These are phyloP conservation scores for Raphanus raphanistrum DNA, from an alignment of 345 rosid genomes.

Conservation along the genomic window DNA sequence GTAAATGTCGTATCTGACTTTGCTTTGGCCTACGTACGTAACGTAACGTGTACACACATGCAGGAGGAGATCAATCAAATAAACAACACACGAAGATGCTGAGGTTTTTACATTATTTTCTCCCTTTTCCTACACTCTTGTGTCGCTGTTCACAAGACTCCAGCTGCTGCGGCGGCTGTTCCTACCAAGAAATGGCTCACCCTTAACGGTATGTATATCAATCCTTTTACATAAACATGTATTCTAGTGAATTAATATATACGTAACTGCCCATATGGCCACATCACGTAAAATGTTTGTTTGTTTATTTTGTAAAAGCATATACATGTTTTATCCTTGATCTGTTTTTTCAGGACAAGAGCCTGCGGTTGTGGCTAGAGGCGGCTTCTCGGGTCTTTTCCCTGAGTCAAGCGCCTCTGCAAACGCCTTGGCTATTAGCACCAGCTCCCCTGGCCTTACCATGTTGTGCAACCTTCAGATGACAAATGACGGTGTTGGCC, in stretches of 20 bases:
- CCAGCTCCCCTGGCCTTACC: slow-evolving; percentile 40
- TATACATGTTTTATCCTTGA: not conserved
- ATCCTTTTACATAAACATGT: not conserved
- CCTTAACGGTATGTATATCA: not conserved
- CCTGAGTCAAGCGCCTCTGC: slow-evolving; percentile 66
- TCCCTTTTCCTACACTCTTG: slow-evolving; percentile 47
- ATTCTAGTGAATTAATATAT: no score
- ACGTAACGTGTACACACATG: slow-evolving; percentile 8
- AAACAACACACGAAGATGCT: slow-evolving; percentile 45
- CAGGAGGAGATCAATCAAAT: slow-evolving; percentile 29
- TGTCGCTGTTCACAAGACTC: slow-evolving; percentile 31
- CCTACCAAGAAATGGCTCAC: slow-evolving; percentile 62
- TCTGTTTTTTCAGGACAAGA: slow-evolving; percentile 46
- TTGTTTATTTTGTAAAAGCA: not conserved
- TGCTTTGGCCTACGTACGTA: not conserved
- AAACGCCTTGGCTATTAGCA: slow-evolving; percentile 38
- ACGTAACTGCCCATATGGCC: not conserved
- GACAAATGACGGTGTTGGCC: slow-evolving; percentile 63
- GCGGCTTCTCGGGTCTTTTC: slow-evolving; percentile 78
- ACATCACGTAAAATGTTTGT: not conserved
- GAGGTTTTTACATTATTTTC: slow-evolving; percentile 44
- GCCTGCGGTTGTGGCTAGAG: slow-evolving; percentile 76
- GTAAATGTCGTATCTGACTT: not conserved
- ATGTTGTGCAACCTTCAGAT: slow-evolving; percentile 70
- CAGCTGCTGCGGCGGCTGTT: not conserved